Conservation (phyloP, 2,329 filamentous ascomycete genomes). For the Colletotrichum horii region DNA sequence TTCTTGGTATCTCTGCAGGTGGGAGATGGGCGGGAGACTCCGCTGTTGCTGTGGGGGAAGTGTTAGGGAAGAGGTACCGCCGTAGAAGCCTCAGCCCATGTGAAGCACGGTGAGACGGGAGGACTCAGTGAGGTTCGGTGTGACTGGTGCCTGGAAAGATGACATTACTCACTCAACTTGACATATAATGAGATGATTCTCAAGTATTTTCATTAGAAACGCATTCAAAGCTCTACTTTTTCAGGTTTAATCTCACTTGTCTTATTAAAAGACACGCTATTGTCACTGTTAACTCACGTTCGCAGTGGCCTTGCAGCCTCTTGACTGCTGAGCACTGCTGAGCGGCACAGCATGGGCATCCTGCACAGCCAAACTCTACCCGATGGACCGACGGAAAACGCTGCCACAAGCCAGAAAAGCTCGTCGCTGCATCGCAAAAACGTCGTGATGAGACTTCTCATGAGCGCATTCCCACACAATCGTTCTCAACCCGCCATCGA, state of each 20-base stretch:
- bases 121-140: background rate
- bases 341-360: background rate
- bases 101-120: background rate
- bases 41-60: accelerated
- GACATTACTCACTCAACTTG: background rate
- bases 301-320: background rate
- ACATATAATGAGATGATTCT: background rate
- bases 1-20: background rate
- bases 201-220: accelerated
- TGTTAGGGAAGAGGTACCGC: background rate
- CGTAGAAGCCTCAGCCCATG: background rate
- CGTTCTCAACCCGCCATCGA: background rate
- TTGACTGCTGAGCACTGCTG: background rate
- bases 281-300: background rate
- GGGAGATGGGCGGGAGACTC: no score
- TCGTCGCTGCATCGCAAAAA: no score
- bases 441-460: background rate
- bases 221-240: accelerated
- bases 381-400: background rate
- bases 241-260: accelerated
- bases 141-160: background rate
- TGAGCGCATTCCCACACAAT: background rate
- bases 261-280: background rate
- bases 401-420: background rate
- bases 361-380: background rate